Percentiles rank a stretch among this genome's conserved stretches.
Evolutionary conservation across 305 asterid species (phyloP).

Genomic region (Fraxinus greggii): DNA sequence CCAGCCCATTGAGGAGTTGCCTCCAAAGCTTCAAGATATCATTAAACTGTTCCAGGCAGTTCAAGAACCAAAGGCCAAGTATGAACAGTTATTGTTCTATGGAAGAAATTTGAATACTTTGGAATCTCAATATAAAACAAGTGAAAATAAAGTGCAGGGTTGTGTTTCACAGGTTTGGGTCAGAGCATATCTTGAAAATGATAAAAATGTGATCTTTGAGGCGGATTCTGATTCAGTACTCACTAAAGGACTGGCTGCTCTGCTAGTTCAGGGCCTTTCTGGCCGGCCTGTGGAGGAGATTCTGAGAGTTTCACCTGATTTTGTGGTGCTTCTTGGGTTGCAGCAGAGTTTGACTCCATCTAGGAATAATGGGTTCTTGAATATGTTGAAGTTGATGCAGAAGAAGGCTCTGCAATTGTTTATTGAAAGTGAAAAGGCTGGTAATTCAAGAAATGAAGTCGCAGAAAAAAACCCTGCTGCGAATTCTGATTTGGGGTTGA

Average conservation of each 20-base stretch:
- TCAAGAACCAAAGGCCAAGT: slow-evolving; percentile 66
- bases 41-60: slow-evolving; percentile 69
- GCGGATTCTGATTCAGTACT: slow-evolving; percentile 82
- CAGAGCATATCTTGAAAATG: slow-evolving; percentile 56
- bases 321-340: slow-evolving; percentile 67
- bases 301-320: slow-evolving; percentile 75
- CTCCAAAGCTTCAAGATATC: slow-evolving; percentile 80
- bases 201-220: slow-evolving; percentile 68
- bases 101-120: slow-evolving; percentile 62
- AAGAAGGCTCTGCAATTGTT: slow-evolving; percentile 69
- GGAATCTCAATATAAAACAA: slow-evolving; percentile 49
- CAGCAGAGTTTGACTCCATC: slow-evolving; percentile 82
- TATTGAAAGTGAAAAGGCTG: slow-evolving; percentile 48
- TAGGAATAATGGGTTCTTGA: slow-evolving; percentile 82
- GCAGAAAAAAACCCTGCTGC: slow-evolving; percentile 18
- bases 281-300: slow-evolving; percentile 66
- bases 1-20: slow-evolving; percentile 69
- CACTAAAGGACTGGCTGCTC: slow-evolving; percentile 83
- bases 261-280: slow-evolving; percentile 82
- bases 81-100: slow-evolving; percentile 68
- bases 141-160: slow-evolving; percentile 70
- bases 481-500: slow-evolving; percentile 23
- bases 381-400: slow-evolving; percentile 84
- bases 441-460: slow-evolving; percentile 11
- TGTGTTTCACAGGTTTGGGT: slow-evolving; percentile 95